Evolutionary conservation across 768 basidiomycete genomes (phyloP).

Genomic region (Pisolithus marmoratus): DNA sequence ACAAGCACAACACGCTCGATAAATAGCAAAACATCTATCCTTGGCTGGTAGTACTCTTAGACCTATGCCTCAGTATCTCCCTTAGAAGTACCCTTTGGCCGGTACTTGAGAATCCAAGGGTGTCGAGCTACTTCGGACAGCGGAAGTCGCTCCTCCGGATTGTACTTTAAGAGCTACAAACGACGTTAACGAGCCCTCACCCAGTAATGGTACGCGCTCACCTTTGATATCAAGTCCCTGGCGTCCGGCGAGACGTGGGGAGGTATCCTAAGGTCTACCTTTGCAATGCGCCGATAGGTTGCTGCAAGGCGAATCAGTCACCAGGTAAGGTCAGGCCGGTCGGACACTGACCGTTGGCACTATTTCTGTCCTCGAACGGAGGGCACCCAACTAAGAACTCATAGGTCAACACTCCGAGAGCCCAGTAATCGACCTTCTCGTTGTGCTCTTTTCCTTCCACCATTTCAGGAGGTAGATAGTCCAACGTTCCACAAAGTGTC

Average conservation of each 20-base stretch:
- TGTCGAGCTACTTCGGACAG: slow-evolving; percentile 71
- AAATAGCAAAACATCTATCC: neutral
- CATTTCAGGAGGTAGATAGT: slow-evolving; percentile 99
- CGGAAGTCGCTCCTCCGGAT: slow-evolving; percentile 71
- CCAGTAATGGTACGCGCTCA: slow-evolving; percentile 9
- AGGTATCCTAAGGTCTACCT: slow-evolving; percentile 66
- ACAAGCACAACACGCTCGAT: neutral
- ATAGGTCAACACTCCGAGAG: slow-evolving; percentile 92
- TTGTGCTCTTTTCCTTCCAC: slow-evolving; percentile 87
- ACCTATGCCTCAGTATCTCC: slow-evolving; percentile 20
- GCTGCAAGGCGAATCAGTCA: slow-evolving; percentile 38
- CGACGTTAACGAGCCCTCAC: slow-evolving; percentile 6
- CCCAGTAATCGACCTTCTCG: slow-evolving; percentile 94
- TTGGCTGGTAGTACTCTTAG: too few relatives aligned
- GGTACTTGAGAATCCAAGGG: slow-evolving; percentile 79
- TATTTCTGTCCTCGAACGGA: slow-evolving; percentile 81
- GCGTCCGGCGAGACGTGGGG: slow-evolving; percentile 38
- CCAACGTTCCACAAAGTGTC: slow-evolving; percentile 93
- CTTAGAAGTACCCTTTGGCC: slow-evolving; percentile 41
- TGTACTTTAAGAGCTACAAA: slow-evolving; percentile 73
- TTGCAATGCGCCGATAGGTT: slow-evolving; percentile 85
- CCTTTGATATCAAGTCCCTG: slow-evolving; percentile 41
- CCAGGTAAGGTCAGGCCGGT: neutral
- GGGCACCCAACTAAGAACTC: slow-evolving; percentile 87
- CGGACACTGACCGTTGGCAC: slow-evolving; percentile 57